Percentiles rank a stretch among this genome's conserved stretches.
Evolutionary conservation across 2,329 filamentous ascomycete species (phyloP).

Genomic region (Venturia aucupariae): DNA sequence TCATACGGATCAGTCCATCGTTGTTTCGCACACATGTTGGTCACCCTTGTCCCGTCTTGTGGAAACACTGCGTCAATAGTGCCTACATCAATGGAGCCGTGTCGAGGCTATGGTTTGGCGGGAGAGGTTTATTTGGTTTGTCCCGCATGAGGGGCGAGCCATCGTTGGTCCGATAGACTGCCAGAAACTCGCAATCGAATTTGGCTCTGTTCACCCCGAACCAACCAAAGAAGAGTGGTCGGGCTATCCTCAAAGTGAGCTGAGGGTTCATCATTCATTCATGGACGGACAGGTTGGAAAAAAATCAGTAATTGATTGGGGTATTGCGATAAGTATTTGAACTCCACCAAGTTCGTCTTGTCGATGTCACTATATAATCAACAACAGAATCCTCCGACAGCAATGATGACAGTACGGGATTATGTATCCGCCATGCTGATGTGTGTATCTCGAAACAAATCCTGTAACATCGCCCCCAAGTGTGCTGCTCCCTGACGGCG

Average conservation of each 20-base stretch:
- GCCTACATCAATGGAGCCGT: background rate
- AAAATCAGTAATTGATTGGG: background rate
- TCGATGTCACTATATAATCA: conserved; percentile 3
- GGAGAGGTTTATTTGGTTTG: too few species aligned
- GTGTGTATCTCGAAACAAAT: conserved; percentile 8
- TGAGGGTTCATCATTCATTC: too few species aligned
- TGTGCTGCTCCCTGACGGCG: background rate
- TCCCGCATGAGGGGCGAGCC: too few species aligned
- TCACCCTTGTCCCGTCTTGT: background rate
- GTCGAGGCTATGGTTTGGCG: too few species aligned
- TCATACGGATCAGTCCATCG: too few species aligned
- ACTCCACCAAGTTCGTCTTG: background rate
- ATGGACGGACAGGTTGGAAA: too few species aligned
- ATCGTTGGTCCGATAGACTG: too few species aligned
- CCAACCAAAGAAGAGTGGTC: too few species aligned
- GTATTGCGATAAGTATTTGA: background rate
- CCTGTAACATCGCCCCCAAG: background rate
- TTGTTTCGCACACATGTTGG: background rate
- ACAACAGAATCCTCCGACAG: background rate
- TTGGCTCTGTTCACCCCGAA: too few species aligned
- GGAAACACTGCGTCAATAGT: background rate
- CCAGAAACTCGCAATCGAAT: too few species aligned
- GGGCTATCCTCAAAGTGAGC: too few species aligned
- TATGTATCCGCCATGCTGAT: background rate
- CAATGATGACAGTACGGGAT: background rate